Evolutionary conservation across 306 rosid species (phyloP), one percentile per base, ranked within the genome.

Genomic region (Vigna mungo): DNA sequence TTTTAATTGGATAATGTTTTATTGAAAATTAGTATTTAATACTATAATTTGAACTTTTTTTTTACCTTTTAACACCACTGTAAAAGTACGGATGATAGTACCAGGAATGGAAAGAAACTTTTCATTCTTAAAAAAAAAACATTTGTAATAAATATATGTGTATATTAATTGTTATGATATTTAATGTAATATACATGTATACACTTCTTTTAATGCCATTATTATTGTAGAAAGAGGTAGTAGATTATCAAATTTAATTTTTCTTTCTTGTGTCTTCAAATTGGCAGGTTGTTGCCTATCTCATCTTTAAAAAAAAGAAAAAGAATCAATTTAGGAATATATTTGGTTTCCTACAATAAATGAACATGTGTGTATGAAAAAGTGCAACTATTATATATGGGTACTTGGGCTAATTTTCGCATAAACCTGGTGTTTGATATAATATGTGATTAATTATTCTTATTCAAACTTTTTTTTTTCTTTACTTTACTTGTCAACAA

Each of bases 171-270:
- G 51, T 55, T 65, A 36, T 52, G 78, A 52, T 62, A 32, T 77
- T 81, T 67, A 77, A 69, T 74, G 63, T 78, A 54, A 20, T 62
- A 74, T 32, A 46, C 54, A 68, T 12, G 14, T 43, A 5, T 15
- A 37, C 41, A 58, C 62, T 79, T 75, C 84, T 79, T 85, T 85
- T 68, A 85, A 85, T 85, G 86, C 70, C 36, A 9, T 59, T 78
- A 56, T 78, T 56, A 55, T 72, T 74, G 27, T 25, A 2, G 75
- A 68, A 62, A 60, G 80, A 62, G 62, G 82, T 58, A 23, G 54
- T 84, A 64, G 58, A 85, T 82, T 78, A 75, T 71, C 77, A 21
- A 74, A 54, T 69, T 47, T 13, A 58, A 75, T 55, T 47, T 61
- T 34, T 78, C 67, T 55, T 64, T 78, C 77, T 59, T 59, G 20